These are phyloP conservation scores for Xerocomus brunneocitrinus DNA, from an alignment of 768 basidiomycete species.

Conservation along the genomic window DNA sequence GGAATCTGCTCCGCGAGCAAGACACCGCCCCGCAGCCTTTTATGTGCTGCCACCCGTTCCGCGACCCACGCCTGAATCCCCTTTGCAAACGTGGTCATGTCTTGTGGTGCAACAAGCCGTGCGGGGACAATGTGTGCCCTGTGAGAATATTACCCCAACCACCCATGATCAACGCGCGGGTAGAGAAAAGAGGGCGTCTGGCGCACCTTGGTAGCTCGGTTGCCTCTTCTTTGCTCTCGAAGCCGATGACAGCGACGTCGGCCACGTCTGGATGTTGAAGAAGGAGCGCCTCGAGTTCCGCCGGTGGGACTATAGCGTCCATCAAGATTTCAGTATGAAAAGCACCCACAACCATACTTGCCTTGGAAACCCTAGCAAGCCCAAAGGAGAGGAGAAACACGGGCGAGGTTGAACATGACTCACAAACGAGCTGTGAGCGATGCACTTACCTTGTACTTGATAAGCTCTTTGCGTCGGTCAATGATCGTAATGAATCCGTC, in stretches of 20 bases:
- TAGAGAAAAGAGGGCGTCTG: not conserved
- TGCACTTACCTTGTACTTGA: constrained; percentile 60
- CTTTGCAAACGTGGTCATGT: constrained; percentile 34
- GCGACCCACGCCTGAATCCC: constrained; percentile 65
- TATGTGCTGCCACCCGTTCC: constrained; percentile 68
- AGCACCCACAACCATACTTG: constrained; percentile 17
- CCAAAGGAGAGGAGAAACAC: not conserved
- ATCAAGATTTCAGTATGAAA: not conserved
- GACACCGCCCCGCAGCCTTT: constrained; percentile 72
- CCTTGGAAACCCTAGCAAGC: constrained; percentile 67
- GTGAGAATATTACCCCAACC: not conserved
- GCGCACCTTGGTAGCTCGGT: constrained; percentile 75
- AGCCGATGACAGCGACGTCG: constrained; percentile 79
- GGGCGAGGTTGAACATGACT: not conserved
- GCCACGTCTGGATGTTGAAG: constrained; percentile 71
- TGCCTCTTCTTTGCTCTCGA: constrained; percentile 59
- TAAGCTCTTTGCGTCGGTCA: constrained; percentile 69
- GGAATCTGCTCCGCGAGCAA: constrained; percentile 47
- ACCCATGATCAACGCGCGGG: not conserved
- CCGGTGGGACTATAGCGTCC: constrained; percentile 62
- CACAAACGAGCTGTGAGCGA: not conserved
- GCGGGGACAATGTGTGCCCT: constrained; percentile 56
- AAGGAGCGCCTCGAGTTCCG: constrained; percentile 76
- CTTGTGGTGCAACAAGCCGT: constrained; percentile 17
- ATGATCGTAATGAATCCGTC: constrained; percentile 76